These are phyloP conservation scores for Trypanosoma grayi DNA, from an alignment of 208 protist species.

Conservation along the genomic window DNA sequence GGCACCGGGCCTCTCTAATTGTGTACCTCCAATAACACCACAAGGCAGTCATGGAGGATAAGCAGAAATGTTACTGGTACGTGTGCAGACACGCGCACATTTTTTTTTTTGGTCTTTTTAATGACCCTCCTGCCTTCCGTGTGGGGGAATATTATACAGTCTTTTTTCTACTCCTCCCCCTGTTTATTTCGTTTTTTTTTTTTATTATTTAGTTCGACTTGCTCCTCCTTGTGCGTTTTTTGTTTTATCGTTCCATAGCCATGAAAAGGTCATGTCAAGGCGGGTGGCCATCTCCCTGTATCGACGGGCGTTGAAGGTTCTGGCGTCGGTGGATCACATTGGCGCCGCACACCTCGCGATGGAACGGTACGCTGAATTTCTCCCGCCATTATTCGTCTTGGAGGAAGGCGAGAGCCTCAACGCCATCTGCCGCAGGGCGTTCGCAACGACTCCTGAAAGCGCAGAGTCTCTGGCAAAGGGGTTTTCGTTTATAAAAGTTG, in stretches of 20 bases:
- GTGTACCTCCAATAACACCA: background rate
- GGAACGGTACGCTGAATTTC: constrained; percentile 48
- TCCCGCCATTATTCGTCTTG: constrained; percentile 31
- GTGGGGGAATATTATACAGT: no score
- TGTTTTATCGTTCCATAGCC: no score
- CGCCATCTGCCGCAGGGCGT: constrained; percentile 32
- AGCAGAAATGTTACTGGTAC: background rate
- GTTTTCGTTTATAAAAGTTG: constrained; percentile 57
- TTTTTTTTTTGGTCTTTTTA: no score
- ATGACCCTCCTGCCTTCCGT: no score
- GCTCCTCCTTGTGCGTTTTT: background rate
- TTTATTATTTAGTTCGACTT: constrained; percentile 1
- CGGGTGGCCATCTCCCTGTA: constrained; percentile 12
- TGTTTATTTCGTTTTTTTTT: constrained; percentile 12
- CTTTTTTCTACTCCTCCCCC: no score
- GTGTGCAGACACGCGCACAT: background rate
- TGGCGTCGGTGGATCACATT: constrained; percentile 6
- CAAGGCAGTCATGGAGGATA: background rate
- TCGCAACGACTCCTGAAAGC: constrained; percentile 21
- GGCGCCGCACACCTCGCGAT: constrained; percentile 17
- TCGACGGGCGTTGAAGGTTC: constrained; percentile 8
- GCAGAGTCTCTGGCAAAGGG: constrained; percentile 25
- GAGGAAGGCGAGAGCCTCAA: constrained; percentile 18
- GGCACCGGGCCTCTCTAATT: constrained; percentile 39
- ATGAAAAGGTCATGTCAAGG: constrained; percentile 9